Evolutionary conservation across 129 eudicot genomes (phyloP).

Genomic region (Artemisia argyi): DNA sequence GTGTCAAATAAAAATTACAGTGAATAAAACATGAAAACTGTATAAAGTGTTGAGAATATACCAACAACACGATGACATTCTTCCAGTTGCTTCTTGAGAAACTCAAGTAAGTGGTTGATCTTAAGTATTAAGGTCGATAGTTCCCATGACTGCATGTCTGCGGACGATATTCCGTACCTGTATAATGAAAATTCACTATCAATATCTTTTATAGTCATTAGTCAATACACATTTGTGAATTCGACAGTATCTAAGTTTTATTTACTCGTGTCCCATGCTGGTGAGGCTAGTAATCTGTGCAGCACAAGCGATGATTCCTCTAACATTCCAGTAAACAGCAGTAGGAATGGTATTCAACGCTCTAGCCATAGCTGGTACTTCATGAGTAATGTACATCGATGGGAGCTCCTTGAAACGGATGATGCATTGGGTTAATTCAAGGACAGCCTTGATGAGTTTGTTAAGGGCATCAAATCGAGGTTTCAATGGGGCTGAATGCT

Average conservation of each 20-base stretch:
- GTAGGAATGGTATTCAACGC: slow-evolving; percentile 59
- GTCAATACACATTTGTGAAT: neutral
- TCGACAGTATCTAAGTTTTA: slow-evolving; percentile 18
- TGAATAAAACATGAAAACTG: neutral
- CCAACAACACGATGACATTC: slow-evolving; percentile 51
- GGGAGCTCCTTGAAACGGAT: slow-evolving; percentile 64
- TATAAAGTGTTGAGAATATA: slow-evolving; percentile 17
- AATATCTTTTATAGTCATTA: neutral
- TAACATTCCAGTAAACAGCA: slow-evolving; percentile 77
- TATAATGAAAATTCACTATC: slow-evolving; percentile 20
- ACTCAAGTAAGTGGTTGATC: slow-evolving; percentile 63
- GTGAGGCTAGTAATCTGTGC: slow-evolving; percentile 60
- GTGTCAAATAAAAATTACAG: no score
- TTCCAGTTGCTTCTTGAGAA: slow-evolving; percentile 41
- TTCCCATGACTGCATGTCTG: slow-evolving; percentile 73
- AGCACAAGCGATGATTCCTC: slow-evolving; percentile 68
- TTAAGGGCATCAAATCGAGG: slow-evolving; percentile 64
- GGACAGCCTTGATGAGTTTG: slow-evolving; percentile 46
- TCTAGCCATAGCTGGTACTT: slow-evolving; percentile 54
- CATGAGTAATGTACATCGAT: slow-evolving; percentile 39
- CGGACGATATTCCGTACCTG: slow-evolving; percentile 53
- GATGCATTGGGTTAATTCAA: slow-evolving; percentile 61
- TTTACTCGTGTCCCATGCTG: slow-evolving; percentile 75
- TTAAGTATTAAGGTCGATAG: slow-evolving; percentile 54
- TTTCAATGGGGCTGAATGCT: slow-evolving; percentile 43